Evolutionary conservation across 2,329 filamentous ascomycete species (phyloP).

Genomic region (Diatrype stigma): DNA sequence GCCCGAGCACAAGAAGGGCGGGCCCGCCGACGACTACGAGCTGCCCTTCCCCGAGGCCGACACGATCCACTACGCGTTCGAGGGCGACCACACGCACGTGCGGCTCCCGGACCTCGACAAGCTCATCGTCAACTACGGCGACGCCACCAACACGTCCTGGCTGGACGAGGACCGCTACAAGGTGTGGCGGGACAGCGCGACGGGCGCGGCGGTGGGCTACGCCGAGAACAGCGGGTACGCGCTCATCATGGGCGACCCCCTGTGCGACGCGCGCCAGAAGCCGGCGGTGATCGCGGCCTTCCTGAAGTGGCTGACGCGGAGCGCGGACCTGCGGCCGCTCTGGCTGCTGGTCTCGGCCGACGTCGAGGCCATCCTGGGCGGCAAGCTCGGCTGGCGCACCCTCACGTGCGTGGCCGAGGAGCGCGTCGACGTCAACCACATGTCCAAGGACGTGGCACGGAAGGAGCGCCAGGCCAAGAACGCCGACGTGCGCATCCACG

Average conservation of each 20-base stretch:
- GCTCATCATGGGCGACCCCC: constrained; percentile 81
- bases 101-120: constrained; percentile 74
- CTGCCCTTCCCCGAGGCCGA: constrained; percentile 87
- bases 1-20: constrained; percentile 51
- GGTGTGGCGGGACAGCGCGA: constrained; percentile 76
- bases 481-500: constrained; percentile 64
- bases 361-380: constrained; percentile 74
- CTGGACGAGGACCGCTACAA: constrained; percentile 76
- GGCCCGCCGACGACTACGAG: constrained; percentile 24
- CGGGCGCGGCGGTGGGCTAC: constrained; percentile 81
- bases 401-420: constrained; percentile 87
- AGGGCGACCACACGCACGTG: constrained; percentile 39
- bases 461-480: constrained; percentile 73
- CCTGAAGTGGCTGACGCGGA: constrained; percentile 68
- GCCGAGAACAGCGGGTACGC: constrained; percentile 70
- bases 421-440: constrained; percentile 74
- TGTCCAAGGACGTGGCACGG: constrained; percentile 53
- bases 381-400: constrained; percentile 80
- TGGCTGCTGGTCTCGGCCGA: constrained; percentile 85
- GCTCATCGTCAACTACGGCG: constrained; percentile 91
- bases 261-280: constrained; percentile 78
- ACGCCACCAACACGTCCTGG: constrained; percentile 92
- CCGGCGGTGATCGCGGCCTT: constrained; percentile 69
- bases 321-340: constrained; percentile 68
- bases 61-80: constrained; percentile 61